Evolutionary conservation across 2,329 filamentous ascomycete species (phyloP).

Genomic region (Simplicillium sp.): DNA sequence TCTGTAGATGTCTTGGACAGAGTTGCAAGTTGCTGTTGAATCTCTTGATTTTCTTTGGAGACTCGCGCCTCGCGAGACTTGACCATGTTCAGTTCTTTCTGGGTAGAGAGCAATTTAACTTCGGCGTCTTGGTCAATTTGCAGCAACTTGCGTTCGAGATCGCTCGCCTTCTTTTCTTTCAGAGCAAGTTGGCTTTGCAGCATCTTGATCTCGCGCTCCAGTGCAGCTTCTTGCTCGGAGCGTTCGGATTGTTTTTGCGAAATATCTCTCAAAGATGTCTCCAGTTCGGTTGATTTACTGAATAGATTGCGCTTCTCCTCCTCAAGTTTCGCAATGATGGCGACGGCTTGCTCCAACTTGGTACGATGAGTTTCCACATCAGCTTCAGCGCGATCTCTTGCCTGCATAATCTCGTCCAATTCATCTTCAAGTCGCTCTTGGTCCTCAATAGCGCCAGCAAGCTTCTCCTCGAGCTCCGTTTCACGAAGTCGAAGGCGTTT

Average conservation of each 20-base stretch:
- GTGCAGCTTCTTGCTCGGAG: slow-evolving; percentile 63
- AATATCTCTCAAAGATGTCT: slow-evolving; percentile 61
- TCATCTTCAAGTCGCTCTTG: slow-evolving; percentile 92
- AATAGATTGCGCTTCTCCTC: slow-evolving; percentile 72
- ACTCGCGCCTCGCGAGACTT: slow-evolving; percentile 70
- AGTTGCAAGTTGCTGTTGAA: slow-evolving; percentile 77
- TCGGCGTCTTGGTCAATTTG: slow-evolving; percentile 84
- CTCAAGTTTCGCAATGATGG: slow-evolving; percentile 78
- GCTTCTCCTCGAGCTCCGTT: slow-evolving; percentile 82
- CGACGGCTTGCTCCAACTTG: slow-evolving; percentile 85
- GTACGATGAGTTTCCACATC: slow-evolving; percentile 69
- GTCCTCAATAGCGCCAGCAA: slow-evolving; percentile 84
- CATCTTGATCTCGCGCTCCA: slow-evolving; percentile 82
- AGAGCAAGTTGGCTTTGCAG: slow-evolving; percentile 81
- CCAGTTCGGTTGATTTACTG: slow-evolving; percentile 57
- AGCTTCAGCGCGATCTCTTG: slow-evolving; percentile 81
- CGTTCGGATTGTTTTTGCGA: slow-evolving; percentile 62
- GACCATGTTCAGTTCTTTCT: slow-evolving; percentile 68
- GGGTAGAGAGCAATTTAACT: slow-evolving; percentile 66
- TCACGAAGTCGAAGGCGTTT: slow-evolving; percentile 91
- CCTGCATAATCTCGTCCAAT: slow-evolving; percentile 76
- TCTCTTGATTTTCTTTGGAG: slow-evolving; percentile 67
- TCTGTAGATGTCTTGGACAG: slow-evolving; percentile 86
- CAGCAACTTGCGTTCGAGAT: slow-evolving; percentile 75
- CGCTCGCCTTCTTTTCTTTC: slow-evolving; percentile 82